phyloP scores from a whole-genome alignment of 2,329 filamentous ascomycete genomes.

The Fusarium heterosporum region DNA sequence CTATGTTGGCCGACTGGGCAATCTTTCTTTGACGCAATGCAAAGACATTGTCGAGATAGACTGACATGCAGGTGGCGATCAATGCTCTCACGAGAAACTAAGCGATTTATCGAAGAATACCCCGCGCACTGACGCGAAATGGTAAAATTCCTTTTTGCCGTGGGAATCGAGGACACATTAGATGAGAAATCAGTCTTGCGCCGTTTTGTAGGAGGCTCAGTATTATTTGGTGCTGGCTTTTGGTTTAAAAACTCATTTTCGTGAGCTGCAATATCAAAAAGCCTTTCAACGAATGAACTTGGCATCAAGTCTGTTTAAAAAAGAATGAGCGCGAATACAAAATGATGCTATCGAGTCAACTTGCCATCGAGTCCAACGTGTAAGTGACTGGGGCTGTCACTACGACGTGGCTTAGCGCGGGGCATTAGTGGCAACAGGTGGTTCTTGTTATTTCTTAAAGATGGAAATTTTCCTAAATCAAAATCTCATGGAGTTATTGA shows the following conservation, averaged over 20 bases:
- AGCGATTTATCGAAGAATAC: slow-evolving; percentile 7
- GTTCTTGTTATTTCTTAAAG: background rate
- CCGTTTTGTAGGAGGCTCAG: slow-evolving; percentile 48
- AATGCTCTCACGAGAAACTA: slow-evolving; percentile 32
- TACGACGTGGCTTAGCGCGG: slow-evolving; percentile 13
- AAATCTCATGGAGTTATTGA: slow-evolving; percentile 7
- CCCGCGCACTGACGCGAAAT: slow-evolving; percentile 46
- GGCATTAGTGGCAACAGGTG: slow-evolving; percentile 24
- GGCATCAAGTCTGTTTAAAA: slow-evolving; percentile 44
- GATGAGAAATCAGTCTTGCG: slow-evolving; percentile 44
- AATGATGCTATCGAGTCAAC: slow-evolving; percentile 14
- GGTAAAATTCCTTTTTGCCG: slow-evolving; percentile 44
- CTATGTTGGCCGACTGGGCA: slow-evolving; percentile 17
- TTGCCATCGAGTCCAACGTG: slow-evolving; percentile 45
- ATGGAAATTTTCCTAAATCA: background rate
- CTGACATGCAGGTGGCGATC: slow-evolving; percentile 40
- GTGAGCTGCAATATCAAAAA: slow-evolving; percentile 39
- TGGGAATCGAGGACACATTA: slow-evolving; percentile 38
- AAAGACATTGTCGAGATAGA: slow-evolving; percentile 21
- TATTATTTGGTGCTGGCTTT: slow-evolving; percentile 14
- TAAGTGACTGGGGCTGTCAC: background rate
- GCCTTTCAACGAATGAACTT: slow-evolving; percentile 34
- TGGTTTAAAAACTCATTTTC: slow-evolving; percentile 16
- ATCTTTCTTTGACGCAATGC: slow-evolving; percentile 29
- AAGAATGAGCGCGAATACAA: slow-evolving; percentile 1